Percentiles rank a stretch among this genome's conserved stretches.
Conservation (phyloP, 768 basidiomycete species). For the Calvatia gigantea region DNA sequence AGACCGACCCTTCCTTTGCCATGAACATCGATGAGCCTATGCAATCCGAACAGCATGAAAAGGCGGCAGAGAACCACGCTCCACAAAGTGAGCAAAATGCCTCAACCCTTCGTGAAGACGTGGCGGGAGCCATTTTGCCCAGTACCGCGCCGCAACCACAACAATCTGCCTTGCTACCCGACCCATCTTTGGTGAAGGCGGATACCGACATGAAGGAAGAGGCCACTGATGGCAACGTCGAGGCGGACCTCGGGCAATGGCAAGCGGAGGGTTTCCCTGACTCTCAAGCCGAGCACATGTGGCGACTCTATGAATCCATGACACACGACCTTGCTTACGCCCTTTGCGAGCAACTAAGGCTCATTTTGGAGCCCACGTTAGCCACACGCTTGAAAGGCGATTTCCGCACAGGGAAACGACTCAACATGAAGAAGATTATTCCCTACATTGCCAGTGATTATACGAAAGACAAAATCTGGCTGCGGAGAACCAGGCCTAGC, state of each 20-base stretch:
- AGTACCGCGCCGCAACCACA: constrained; percentile 19
- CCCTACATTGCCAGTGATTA: constrained; percentile 98
- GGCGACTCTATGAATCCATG: constrained; percentile 87
- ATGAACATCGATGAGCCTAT: constrained; percentile 47
- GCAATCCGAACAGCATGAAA: constrained; percentile 24
- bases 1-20: constrained; percentile 27
- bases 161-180: constrained; percentile 18
- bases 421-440: constrained; percentile 99
- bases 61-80: constrained; percentile 15
- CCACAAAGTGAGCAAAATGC: constrained; percentile 24
- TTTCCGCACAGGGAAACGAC: constrained; percentile 94
- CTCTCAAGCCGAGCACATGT: constrained; percentile 67
- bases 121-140: constrained; percentile 48
- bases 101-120: constrained; percentile 22
- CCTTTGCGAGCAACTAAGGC: constrained; percentile 93
- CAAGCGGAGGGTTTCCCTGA: constrained; percentile 54
- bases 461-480: constrained; percentile 99
- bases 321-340: constrained; percentile 89
- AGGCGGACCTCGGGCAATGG: constrained; percentile 59
- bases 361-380: constrained; percentile 92
- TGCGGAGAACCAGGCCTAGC: constrained; percentile 90
- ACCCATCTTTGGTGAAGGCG: constrained; percentile 25
- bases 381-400: constrained; percentile 95
- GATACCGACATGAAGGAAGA: constrained; percentile 25
- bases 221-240: constrained; percentile 29